Conservation (phyloP, 176 grass and related monocot species). For the Echinochloa phyllopogon region DNA sequence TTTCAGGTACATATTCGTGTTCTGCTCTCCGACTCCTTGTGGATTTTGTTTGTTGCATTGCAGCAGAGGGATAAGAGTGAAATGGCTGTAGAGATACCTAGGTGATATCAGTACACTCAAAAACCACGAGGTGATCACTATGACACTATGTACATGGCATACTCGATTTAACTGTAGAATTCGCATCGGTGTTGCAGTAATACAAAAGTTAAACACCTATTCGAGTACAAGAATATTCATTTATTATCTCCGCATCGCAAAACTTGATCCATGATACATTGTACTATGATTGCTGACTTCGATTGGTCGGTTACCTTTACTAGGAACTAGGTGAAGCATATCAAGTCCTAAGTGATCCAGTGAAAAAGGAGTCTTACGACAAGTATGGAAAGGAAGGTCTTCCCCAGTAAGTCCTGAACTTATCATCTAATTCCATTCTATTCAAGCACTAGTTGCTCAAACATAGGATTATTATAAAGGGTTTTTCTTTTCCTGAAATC, state of each 20-base stretch:
- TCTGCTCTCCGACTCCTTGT: not conserved
- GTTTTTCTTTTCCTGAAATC: not conserved
- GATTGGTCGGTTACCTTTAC: constrained; percentile 35
- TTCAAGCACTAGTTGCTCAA: not conserved
- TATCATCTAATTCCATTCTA: not conserved
- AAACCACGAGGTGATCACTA: not conserved
- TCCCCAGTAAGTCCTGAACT: constrained; percentile 63
- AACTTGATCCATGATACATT: not conserved
- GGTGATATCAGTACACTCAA: not conserved
- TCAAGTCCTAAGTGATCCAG: constrained; percentile 88
- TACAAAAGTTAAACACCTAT: not conserved
- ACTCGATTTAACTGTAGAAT: not conserved
- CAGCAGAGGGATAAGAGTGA: not conserved
- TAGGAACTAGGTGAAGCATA: constrained; percentile 95
- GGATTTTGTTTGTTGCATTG: not conserved
- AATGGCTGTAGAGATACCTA: not conserved
- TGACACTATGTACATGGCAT: not conserved
- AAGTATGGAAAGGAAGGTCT: constrained; percentile 87
- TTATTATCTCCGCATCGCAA: not conserved
- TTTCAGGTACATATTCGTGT: constrained; percentile 58
- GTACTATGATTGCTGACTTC: not conserved
- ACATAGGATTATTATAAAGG: not conserved
- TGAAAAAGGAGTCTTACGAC: constrained; percentile 80
- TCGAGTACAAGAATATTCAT: not conserved
- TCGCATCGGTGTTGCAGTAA: not conserved